Evolutionary conservation across 495 filamentous ascomycete species (phyloP), one percentile per base, ranked within the genome.

Genomic region (Margaritispora aquatica): DNA sequence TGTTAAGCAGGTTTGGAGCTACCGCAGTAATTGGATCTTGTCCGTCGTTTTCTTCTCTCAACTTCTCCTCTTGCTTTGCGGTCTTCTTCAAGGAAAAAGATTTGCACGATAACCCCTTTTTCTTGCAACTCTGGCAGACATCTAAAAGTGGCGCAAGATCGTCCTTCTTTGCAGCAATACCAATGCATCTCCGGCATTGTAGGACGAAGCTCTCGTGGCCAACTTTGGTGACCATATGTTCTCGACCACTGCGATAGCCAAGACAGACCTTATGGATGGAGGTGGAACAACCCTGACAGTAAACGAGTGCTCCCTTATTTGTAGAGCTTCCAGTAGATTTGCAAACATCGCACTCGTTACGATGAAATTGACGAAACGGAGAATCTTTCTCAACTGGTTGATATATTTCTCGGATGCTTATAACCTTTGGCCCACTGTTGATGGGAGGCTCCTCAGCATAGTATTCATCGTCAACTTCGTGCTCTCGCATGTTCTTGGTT

Each of bases 191-290:
- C 57, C 83, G 84, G 70, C 95, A 99, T 69, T 99, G 95, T 34
- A 97, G 74, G 38, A 97, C 85, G 64, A 94, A 97, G 17, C 87
- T 75, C 15, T 86, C 84, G 3, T 84, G 74, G 2, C 74, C 83
- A 50, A 97, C 75, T 69, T 96, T 97, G n/a, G 94, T 97, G 23
- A 95, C 90, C n/a, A 93, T 75, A 71, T 97, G 94, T 4, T 96
- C 90, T 46, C 95, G 80, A 11, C 63, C 69, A 27, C 74, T 80
- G 19, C 93, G 84, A n/a, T 75, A 69, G 20, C 92, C 90, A 15
- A 99, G 76, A 67, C 95, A 99, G 29, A 63, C 66, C 64, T 88
- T 86, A 66, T 99, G 95, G 62, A 89, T 96, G 0, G 88, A 77
- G 22, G 82, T 77, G 2, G 84, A 89, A 69, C 95, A 99, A 20